A percentile compares a stretch with the other conserved stretches of the same genome.
Conservation (phyloP, 306 rosid species). For the Quercus berberidifolia region DNA sequence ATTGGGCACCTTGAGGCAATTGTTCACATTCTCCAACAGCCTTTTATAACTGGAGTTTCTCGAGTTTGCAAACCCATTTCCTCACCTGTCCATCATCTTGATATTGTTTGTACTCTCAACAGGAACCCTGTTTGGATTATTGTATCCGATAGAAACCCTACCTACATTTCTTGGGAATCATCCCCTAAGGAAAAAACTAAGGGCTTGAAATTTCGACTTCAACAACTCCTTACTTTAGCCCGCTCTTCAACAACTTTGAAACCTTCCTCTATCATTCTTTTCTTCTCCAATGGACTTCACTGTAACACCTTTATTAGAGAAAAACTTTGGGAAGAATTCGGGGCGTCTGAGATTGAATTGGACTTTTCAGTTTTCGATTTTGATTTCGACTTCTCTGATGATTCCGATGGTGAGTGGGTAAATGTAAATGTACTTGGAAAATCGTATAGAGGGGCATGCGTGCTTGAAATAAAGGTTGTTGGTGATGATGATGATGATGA, state of each 20-base stretch:
- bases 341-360: conserved; percentile 50
- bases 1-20: conserved; percentile 89
- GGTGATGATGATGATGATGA: conserved; percentile 9
- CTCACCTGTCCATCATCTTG: conserved; percentile 48
- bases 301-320: conserved; percentile 21
- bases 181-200: conserved; percentile 35
- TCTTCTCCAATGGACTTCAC: conserved; percentile 68
- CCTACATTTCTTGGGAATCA: conserved; percentile 55
- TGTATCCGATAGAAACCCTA: conserved; percentile 84
- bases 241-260: conserved; percentile 51
- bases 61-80: conserved; percentile 86
- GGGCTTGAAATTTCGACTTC: conserved; percentile 60
- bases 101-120: conserved; percentile 62
- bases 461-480: conserved; percentile 51
- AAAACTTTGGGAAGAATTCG: conserved; percentile 47
- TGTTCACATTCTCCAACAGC: conserved; percentile 74
- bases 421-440: conserved; percentile 46
- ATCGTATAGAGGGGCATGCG: conserved; percentile 51
- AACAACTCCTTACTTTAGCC: conserved; percentile 57
- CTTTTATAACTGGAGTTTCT: conserved; percentile 75
- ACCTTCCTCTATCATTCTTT: conserved; percentile 73
- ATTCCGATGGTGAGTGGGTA: conserved; percentile 62
- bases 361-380: conserved; percentile 46
- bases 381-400: conserved; percentile 31
- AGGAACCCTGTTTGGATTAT: conserved; percentile 85